Conservation (phyloP, 331 rosid genomes). For the Malus hybrid region DNA sequence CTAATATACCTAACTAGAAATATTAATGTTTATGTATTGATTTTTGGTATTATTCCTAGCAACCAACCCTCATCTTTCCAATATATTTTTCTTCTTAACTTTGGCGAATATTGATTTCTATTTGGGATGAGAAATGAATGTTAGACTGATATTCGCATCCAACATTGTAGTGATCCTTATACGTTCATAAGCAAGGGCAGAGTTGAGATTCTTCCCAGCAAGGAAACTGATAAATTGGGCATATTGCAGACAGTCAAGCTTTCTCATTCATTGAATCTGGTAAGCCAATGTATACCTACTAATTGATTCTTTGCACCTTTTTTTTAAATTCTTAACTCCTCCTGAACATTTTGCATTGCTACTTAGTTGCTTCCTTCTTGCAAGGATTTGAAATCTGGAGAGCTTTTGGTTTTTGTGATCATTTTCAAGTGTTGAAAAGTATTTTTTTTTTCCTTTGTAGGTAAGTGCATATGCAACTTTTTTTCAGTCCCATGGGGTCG, state of each 20-base stretch:
- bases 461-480: slow-evolving; percentile 12
- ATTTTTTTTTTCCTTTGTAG: slow-evolving; percentile 1
- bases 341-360: neutral
- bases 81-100: too few relatives aligned
- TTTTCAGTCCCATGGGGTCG: neutral
- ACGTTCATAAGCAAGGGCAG: neutral
- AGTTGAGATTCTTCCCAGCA: neutral
- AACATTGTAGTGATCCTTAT: slow-evolving; percentile 19
- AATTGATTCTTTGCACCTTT: too few relatives aligned
- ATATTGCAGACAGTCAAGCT: slow-evolving; percentile 8
- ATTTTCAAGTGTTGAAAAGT: neutral
- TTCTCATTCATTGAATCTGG: slow-evolving; percentile 14
- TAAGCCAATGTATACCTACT: slow-evolving; percentile 1
- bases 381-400: too few relatives aligned
- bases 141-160: neutral
- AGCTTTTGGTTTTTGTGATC: neutral
- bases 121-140: neutral
- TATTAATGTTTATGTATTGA: too few relatives aligned
- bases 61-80: too few relatives aligned
- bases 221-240: slow-evolving; percentile 4
- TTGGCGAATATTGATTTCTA: too few relatives aligned
- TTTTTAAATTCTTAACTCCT: too few relatives aligned
- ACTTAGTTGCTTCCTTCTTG: too few relatives aligned
- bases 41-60: too few relatives aligned
- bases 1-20: too few relatives aligned